These are phyloP conservation scores for Croton setiger DNA, from an alignment of 441 rosid genomes.

Conservation along the genomic window DNA sequence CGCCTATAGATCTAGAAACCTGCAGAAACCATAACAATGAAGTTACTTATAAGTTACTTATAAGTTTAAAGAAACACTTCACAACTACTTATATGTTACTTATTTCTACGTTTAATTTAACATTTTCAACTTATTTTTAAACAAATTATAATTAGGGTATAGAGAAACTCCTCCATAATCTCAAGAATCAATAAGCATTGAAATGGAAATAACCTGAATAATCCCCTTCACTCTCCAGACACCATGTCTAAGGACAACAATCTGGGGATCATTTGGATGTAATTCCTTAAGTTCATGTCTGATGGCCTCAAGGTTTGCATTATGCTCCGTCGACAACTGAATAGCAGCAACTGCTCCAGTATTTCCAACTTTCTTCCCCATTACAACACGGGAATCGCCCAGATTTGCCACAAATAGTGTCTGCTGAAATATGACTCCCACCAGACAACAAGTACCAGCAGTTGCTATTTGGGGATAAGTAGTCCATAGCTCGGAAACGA, in stretches of 20 bases:
- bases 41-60: not conserved
- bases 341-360: conserved; percentile 68
- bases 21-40: conserved; percentile 31
- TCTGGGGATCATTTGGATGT: conserved; percentile 80
- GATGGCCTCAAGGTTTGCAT: conserved; percentile 66
- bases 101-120: too few species aligned
- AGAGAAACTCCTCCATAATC: too few species aligned
- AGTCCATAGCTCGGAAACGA: conserved; percentile 63
- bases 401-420: conserved; percentile 85
- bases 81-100: too few species aligned
- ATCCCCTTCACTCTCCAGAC: conserved; percentile 92
- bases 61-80: too few species aligned
- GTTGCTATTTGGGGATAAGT: conserved; percentile 63
- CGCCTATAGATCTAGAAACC: conserved; percentile 88
- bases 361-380: conserved; percentile 80
- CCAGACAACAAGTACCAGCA: conserved; percentile 76
- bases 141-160: too few species aligned
- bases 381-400: conserved; percentile 83
- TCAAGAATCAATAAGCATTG: conserved; percentile 6
- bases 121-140: too few species aligned
- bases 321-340: conserved; percentile 84
- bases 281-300: conserved; percentile 76
- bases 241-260: conserved; percentile 74
- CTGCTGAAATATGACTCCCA: conserved; percentile 68
- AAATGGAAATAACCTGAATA: conserved; percentile 59